phyloP scores from a whole-genome alignment of 2,329 filamentous ascomycete genomes.

The Trichoderma aggressivum region DNA sequence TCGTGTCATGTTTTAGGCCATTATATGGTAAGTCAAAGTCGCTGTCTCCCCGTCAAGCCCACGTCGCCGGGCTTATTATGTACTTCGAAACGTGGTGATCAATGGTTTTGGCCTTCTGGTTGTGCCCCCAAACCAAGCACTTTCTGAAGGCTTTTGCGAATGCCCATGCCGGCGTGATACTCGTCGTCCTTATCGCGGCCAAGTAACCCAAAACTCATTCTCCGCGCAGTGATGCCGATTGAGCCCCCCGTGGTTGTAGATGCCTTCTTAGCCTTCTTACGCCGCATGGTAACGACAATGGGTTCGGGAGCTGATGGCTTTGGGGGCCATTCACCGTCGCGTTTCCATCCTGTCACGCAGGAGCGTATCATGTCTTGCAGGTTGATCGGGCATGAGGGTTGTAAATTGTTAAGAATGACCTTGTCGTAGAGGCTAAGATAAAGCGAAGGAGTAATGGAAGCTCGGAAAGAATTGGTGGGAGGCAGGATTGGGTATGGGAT shows the following conservation, averaged over 20 bases:
- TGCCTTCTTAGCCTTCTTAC: conserved; percentile 38
- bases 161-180: conserved; percentile 36
- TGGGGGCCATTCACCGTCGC: conserved; percentile 87
- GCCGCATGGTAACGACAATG: conserved; percentile 34
- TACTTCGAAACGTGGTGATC: background rate
- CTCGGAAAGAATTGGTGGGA: conserved; percentile 69
- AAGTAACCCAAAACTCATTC: conserved; percentile 48
- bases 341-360: conserved; percentile 87
- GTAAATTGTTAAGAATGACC: conserved; percentile 73
- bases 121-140: conserved; percentile 40
- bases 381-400: conserved; percentile 85
- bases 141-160: conserved; percentile 46
- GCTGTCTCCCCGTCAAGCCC: background rate
- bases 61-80: background rate
- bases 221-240: conserved; percentile 33
- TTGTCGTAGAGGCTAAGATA: conserved; percentile 88
- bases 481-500: conserved; percentile 71
- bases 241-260: conserved; percentile 25
- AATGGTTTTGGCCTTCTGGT: conserved; percentile 19
- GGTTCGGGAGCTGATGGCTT: conserved; percentile 43
- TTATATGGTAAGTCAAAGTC: background rate
- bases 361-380: conserved; percentile 74
- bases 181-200: conserved; percentile 39
- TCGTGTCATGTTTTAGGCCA: background rate
- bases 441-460: conserved; percentile 67